Percentiles rank a stretch among this genome's conserved stretches.
phyloP scores from a whole-genome alignment of 75 land plant genomes.

The Cryptomeria japonica region DNA sequence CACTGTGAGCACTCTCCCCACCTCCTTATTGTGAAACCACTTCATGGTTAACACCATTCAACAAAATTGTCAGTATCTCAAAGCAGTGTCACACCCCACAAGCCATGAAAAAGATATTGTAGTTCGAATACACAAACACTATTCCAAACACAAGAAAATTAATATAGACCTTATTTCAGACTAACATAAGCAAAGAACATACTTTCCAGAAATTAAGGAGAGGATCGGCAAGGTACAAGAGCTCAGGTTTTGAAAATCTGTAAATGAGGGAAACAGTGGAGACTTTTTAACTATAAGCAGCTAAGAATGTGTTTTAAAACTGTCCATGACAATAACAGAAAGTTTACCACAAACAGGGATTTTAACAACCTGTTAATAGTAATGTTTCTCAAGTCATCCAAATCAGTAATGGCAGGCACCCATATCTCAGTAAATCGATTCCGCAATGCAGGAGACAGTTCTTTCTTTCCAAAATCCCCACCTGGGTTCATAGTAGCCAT shows the following conservation, averaged over 20 bases:
- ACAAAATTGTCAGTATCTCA: background rate
- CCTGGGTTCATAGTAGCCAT: conserved; percentile 99
- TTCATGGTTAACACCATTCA: conserved; percentile 20
- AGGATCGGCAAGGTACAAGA: conserved; percentile 41
- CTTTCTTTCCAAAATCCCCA: conserved; percentile 99
- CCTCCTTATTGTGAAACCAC: conserved; percentile 83
- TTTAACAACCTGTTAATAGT: conserved; percentile 58
- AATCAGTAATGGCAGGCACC: conserved; percentile 79
- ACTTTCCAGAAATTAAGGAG: conserved; percentile 86
- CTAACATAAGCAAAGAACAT: conserved; percentile 10
- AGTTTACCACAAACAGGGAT: background rate
- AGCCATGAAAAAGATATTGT: background rate
- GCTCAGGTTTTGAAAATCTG: conserved; percentile 53
- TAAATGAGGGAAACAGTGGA: conserved; percentile 7
- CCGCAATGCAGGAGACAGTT: conserved; percentile 92
- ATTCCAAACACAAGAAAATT: background rate
- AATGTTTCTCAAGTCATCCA: conserved; percentile 75
- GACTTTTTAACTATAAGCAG: background rate
- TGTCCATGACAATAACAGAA: background rate
- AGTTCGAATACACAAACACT: background rate
- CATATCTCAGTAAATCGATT: conserved; percentile 98
- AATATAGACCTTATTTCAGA: background rate
- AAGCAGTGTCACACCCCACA: background rate
- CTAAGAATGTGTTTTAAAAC: conserved; percentile 12
- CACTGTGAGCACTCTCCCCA: conserved; percentile 70